Percentiles rank a stretch among this genome's conserved stretches.
Evolutionary conservation across 2,329 filamentous ascomycete species (phyloP).

Genomic region (Alternaria gaisen): DNA sequence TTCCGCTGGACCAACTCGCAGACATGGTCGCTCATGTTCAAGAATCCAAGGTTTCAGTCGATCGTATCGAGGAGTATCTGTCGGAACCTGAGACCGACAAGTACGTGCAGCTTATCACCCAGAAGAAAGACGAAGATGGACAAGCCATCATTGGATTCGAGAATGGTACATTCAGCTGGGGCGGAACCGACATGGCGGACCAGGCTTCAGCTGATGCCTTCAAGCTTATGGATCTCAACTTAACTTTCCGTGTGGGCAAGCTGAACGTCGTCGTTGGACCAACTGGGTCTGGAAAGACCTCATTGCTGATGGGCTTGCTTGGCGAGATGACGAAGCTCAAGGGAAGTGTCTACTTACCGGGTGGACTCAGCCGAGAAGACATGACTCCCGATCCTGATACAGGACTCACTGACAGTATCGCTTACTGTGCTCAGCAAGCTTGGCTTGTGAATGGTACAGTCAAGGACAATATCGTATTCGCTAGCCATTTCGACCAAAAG

Average conservation of each 20-base stretch:
- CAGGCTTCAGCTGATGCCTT: slow-evolving; percentile 72
- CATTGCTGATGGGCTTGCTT: slow-evolving; percentile 91
- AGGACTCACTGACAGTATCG: slow-evolving; percentile 87
- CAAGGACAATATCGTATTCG: slow-evolving; percentile 94
- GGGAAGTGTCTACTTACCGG: slow-evolving; percentile 84
- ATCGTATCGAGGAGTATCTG: slow-evolving; percentile 94
- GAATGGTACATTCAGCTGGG: slow-evolving; percentile 89
- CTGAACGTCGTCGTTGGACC: slow-evolving; percentile 93
- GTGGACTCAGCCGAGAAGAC: slow-evolving; percentile 85
- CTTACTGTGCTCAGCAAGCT: slow-evolving; percentile 95
- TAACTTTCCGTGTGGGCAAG: slow-evolving; percentile 84
- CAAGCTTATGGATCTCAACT: slow-evolving; percentile 80
- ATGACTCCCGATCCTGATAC: slow-evolving; percentile 83
- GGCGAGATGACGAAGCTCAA: slow-evolving; percentile 92
- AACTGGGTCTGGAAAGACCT: slow-evolving; percentile 95
- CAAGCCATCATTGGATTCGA: slow-evolving; percentile 83
- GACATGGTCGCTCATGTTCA: slow-evolving; percentile 99
- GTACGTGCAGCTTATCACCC: slow-evolving; percentile 80
- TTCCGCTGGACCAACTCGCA: slow-evolving; percentile 92
- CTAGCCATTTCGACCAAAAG: slow-evolving; percentile 78
- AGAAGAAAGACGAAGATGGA: slow-evolving; percentile 73
- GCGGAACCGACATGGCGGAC: slow-evolving; percentile 62
- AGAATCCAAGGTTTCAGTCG: slow-evolving; percentile 95
- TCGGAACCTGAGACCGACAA: slow-evolving; percentile 96
- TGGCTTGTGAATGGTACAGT: slow-evolving; percentile 98